phyloP scores from a whole-genome alignment of 2,329 filamentous ascomycete genomes.

The Cryphonectria radicalis region DNA sequence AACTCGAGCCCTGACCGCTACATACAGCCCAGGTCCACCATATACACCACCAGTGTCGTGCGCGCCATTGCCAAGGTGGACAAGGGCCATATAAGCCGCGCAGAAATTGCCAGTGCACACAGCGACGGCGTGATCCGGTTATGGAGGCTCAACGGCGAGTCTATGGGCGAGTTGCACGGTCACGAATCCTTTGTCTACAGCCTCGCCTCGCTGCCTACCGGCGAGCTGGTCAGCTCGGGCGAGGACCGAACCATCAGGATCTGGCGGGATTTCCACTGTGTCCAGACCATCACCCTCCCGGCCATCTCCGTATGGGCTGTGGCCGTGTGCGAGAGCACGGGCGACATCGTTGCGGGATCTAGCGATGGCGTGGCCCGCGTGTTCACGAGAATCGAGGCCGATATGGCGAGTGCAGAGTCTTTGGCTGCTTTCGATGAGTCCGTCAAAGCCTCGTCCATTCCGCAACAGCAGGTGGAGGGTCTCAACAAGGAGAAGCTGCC shows the following conservation, averaged over 20 bases:
- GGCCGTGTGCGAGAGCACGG: constrained; percentile 77
- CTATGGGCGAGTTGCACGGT: constrained; percentile 77
- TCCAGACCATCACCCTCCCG: constrained; percentile 96
- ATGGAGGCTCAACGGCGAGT: constrained; percentile 80
- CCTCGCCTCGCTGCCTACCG: constrained; percentile 74
- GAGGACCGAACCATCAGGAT: constrained; percentile 93
- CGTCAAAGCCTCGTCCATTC: constrained; percentile 82
- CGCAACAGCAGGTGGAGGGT: constrained; percentile 78
- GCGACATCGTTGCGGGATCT: constrained; percentile 91
- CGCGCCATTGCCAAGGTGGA: constrained; percentile 87
- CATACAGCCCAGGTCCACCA: constrained; percentile 56
- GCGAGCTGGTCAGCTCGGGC: constrained; percentile 87
- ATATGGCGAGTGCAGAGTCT: constrained; percentile 70
- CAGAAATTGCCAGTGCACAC: constrained; percentile 91
- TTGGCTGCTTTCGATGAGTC: constrained; percentile 79
- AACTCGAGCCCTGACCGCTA: constrained; percentile 60
- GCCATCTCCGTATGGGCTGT: constrained; percentile 97
- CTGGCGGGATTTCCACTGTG: constrained; percentile 81
- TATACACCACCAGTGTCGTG: constrained; percentile 78
- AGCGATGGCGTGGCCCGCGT: constrained; percentile 86
- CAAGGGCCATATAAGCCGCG: constrained; percentile 74
- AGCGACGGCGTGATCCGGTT: constrained; percentile 90
- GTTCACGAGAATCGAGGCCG: constrained; percentile 74
- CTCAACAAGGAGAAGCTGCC: constrained; percentile 93
- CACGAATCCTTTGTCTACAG: constrained; percentile 97